Conservation (phyloP, 2,329 filamentous ascomycete genomes). For the Fusarium sp. region DNA sequence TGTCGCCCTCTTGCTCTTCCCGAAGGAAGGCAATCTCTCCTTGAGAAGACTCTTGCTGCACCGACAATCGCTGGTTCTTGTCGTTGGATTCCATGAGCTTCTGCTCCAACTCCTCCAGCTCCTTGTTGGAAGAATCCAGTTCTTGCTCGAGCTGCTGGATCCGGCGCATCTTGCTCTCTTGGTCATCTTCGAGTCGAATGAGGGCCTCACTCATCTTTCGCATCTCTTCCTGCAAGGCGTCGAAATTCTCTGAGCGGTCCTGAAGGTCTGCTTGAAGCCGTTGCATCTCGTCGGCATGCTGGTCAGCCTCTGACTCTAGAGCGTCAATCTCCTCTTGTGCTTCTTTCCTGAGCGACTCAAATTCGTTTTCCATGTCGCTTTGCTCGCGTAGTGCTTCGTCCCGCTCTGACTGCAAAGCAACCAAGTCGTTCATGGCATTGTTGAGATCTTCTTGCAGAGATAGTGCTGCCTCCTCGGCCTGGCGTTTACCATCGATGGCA, state of each 20-base stretch:
- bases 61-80: conserved; percentile 87
- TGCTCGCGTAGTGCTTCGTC: conserved; percentile 83
- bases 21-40: conserved; percentile 94
- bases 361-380: conserved; percentile 69
- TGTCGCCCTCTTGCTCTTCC: conserved; percentile 96
- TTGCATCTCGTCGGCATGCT: conserved; percentile 77
- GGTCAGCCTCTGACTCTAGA: conserved; percentile 78
- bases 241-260: conserved; percentile 86
- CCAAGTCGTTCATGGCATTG: conserved; percentile 81
- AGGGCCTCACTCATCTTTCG: conserved; percentile 89
- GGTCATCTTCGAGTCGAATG: conserved; percentile 89
- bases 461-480: conserved; percentile 68
- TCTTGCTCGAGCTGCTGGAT: conserved; percentile 89
- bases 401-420: conserved; percentile 83
- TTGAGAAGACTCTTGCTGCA: conserved; percentile 93
- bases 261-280: conserved; percentile 78
- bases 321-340: conserved; percentile 75
- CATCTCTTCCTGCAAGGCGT: conserved; percentile 93
- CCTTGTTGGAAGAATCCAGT: conserved; percentile 84
- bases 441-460: conserved; percentile 86
- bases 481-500: conserved; percentile 72
- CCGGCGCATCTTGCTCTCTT: conserved; percentile 79
- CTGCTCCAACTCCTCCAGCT: conserved; percentile 87
- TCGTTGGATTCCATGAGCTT: conserved; percentile 86
- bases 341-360: conserved; percentile 70